Evolutionary conservation across 2,329 filamentous ascomycete species (phyloP), one percentile per base, ranked within the genome.

Genomic region (Cercospora sp.): DNA sequence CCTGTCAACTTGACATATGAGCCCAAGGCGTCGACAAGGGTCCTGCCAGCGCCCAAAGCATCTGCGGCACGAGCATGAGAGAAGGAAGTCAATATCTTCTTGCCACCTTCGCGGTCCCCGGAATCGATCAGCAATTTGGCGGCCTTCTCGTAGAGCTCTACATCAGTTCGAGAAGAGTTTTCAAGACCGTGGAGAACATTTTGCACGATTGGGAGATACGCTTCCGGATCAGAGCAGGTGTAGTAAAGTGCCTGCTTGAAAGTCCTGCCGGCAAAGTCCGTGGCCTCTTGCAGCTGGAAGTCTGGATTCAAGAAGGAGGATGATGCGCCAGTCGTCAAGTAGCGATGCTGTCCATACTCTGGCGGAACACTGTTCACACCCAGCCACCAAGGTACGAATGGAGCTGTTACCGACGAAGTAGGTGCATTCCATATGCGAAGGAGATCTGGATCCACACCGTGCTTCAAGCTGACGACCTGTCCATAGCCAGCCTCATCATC

Each of bases 401-500:
- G 77, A 9, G 78, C 77, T 0, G 77, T 78, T 0, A 79, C 77
- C 4, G 78, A 78, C 3, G 76, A 69, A 1, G 77, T 80, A 2
- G 78, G 77, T 10, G 78, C 77, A 5, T 77, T 69, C 77, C 77
- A 80, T 21, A 80, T 74, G 26, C 77, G 77, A 13, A 77, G 73
- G 7, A 79, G 73, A 61, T 79, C 77, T 10, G 75, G 70, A 37
- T 79, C 73, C 37, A 72, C 74, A 28, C 73, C 65, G 6, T 73
- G 66, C 13, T 66, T 71, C 12, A 79, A 70, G 26, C 73, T 76
- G 0, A 78, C 72, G 3, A 80, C 77, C 60, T 79, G 77, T 1
- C 78, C 78, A 30, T 79, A 80, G 2, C 77, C 78, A n/a, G 77
- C 74, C 71, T 79, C 76, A 32, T 79, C 77, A 51, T 80, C 77